phyloP scores from a whole-genome alignment of 352 stramenopile species.

The Pythium scleroteichum region DNA sequence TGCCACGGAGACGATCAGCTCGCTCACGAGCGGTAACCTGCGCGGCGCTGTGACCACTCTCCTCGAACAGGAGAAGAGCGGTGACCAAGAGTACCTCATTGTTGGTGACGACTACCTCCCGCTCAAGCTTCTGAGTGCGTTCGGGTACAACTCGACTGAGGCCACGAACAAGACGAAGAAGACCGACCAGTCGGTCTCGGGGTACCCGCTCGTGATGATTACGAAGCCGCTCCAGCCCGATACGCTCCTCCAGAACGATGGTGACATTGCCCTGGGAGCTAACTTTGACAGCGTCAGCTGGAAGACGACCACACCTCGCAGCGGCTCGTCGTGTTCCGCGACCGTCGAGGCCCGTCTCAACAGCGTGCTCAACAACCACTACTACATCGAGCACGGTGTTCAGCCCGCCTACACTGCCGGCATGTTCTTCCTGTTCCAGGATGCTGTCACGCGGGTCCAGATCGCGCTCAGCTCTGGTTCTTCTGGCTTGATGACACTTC shows the following conservation, averaged over 20 bases:
- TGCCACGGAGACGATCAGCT: slow-evolving; percentile 2
- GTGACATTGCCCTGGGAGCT: slow-evolving; percentile 38
- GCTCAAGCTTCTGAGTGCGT: slow-evolving; percentile 32
- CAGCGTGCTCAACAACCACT: slow-evolving; percentile 37
- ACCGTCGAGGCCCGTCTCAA: slow-evolving; percentile 40
- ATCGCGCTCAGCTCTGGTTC: background rate
- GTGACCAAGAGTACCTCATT: slow-evolving; percentile 32
- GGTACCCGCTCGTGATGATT: slow-evolving; percentile 36
- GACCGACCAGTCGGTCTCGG: slow-evolving; percentile 1
- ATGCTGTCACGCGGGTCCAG: slow-evolving; percentile 27
- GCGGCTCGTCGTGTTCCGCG: slow-evolving; percentile 32
- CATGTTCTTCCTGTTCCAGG: slow-evolving; percentile 62
- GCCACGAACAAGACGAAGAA: slow-evolving; percentile 24
- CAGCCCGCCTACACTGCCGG: slow-evolving; percentile 52
- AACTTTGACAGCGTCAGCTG: slow-evolving; percentile 28
- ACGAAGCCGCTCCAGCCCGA: slow-evolving; percentile 22
- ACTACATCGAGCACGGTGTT: slow-evolving; percentile 43
- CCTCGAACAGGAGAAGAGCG: background rate
- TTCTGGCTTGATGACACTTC: slow-evolving; percentile 12
- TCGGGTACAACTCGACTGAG: slow-evolving; percentile 40
- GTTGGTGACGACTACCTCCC: slow-evolving; percentile 44
- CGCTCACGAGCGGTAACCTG: slow-evolving; percentile 8
- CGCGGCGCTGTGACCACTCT: slow-evolving; percentile 10
- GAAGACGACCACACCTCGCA: slow-evolving; percentile 4
- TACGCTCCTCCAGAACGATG: slow-evolving; percentile 16